These are phyloP conservation scores for Aethionema arabicum DNA, from an alignment of 345 rosid genomes.

Conservation along the genomic window DNA sequence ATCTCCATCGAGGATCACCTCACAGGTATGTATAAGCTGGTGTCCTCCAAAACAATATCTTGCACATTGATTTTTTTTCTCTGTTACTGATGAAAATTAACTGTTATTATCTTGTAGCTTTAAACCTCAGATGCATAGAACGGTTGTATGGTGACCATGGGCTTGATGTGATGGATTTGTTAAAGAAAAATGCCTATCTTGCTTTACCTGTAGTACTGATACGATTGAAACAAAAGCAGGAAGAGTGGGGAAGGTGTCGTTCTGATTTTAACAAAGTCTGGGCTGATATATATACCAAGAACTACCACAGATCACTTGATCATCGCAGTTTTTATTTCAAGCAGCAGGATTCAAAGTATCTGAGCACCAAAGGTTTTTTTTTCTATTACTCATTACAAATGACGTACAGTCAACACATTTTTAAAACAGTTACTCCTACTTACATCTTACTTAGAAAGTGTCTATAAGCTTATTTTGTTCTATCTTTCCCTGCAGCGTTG, in stretches of 20 bases:
- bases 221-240: conserved; percentile 96
- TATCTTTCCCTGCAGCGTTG: conserved; percentile 56
- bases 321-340: conserved; percentile 98
- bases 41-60: background rate
- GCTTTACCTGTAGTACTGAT: conserved; percentile 91
- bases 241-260: conserved; percentile 94
- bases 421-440: background rate
- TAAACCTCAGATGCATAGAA: conserved; percentile 90
- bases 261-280: conserved; percentile 95
- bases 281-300: conserved; percentile 93
- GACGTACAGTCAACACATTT: background rate
- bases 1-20: conserved; percentile 73
- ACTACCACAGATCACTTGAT: conserved; percentile 94
- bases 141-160: conserved; percentile 97
- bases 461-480: background rate
- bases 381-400: background rate
- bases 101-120: conserved; percentile 50
- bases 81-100: conserved; percentile 9
- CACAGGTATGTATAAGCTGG: conserved; percentile 54
- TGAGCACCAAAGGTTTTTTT: conserved; percentile 80
- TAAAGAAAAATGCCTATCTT: conserved; percentile 79
- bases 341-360: conserved; percentile 93
- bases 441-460: conserved; percentile 1
- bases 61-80: conserved; percentile 14
- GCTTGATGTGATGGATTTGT: conserved; percentile 88